phyloP scores from a whole-genome alignment of 371 early-diverging fungal species.

The Mortierella sp. region DNA sequence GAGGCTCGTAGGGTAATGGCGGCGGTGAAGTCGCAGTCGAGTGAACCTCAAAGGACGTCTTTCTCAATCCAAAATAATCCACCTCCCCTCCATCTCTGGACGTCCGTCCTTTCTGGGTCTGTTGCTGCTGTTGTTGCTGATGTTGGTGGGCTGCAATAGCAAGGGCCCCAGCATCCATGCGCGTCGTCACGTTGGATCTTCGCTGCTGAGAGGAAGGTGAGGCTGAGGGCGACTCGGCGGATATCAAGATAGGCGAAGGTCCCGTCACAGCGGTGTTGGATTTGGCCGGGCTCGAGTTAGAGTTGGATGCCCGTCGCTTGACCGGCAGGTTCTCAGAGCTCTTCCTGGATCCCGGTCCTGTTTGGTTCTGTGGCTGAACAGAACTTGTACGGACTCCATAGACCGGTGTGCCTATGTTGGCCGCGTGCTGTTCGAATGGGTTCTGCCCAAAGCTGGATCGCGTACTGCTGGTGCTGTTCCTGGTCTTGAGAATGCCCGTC shows the following conservation, averaged over 20 bases:
- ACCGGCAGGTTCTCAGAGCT: constrained; percentile 19
- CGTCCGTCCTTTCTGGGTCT: constrained; percentile 20
- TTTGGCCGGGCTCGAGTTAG: background rate
- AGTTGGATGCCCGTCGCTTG: constrained; percentile 24
- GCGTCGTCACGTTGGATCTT: constrained; percentile 46
- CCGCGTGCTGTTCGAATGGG: constrained; percentile 21
- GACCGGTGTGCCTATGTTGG: constrained; percentile 8
- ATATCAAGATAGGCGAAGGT: background rate
- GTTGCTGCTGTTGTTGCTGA: constrained; percentile 22
- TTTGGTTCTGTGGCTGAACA: constrained; percentile 18
- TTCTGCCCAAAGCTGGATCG: constrained; percentile 36
- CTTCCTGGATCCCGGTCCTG: constrained; percentile 10
- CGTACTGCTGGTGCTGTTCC: constrained; percentile 26
- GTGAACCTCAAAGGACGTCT: constrained; percentile 24
- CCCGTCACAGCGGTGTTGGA: background rate
- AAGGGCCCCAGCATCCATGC: constrained; percentile 50
- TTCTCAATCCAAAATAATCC: constrained; percentile 40
- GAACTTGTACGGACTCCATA: constrained; percentile 41
- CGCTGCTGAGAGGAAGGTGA: constrained; percentile 42
- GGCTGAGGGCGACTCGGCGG: constrained; percentile 11
- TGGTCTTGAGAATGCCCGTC: constrained; percentile 45
- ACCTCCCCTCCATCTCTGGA: constrained; percentile 32
- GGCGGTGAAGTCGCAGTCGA: constrained; percentile 31
- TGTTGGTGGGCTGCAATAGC: constrained; percentile 41
- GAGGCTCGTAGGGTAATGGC: constrained; percentile 42